phyloP scores from a whole-genome alignment of 2,329 filamentous ascomycete species.

The Arthrobotrys entomopaga region DNA sequence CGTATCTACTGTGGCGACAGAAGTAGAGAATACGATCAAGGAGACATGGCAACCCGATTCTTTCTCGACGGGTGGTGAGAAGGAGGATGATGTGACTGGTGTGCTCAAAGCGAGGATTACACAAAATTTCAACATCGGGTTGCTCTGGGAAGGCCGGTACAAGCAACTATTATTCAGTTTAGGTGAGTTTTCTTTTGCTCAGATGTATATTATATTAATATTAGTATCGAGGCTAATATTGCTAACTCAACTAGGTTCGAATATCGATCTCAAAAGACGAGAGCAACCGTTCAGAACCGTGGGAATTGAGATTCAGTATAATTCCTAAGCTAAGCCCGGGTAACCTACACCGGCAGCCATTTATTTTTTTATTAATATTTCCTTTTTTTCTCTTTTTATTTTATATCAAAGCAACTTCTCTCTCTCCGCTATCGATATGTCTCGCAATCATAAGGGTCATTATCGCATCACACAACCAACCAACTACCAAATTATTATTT shows the following conservation, averaged over 20 bases:
- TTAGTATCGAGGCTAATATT: conserved; percentile 5
- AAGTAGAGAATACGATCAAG: not conserved
- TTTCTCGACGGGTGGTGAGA: conserved; percentile 44
- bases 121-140: conserved; percentile 83
- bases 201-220: not conserved
- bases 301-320: conserved; percentile 84
- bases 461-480: conserved; percentile 10
- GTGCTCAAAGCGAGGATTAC: conserved; percentile 91
- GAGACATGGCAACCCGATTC: conserved; percentile 42
- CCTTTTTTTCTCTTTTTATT: not conserved
- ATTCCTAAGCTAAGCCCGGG: conserved; percentile 68
- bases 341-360: not conserved
- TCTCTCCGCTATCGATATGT: not conserved
- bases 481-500: conserved; percentile 23
- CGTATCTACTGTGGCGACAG: conserved; percentile 54
- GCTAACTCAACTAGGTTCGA: conserved; percentile 70
- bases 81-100: conserved; percentile 72
- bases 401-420: not conserved
- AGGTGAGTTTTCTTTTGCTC: conserved; percentile 13
- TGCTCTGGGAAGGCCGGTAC: conserved; percentile 91
- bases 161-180: conserved; percentile 93
- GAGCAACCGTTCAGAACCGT: conserved; percentile 81
- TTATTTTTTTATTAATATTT: not conserved
- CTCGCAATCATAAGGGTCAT: conserved; percentile 13
- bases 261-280: conserved; percentile 78